Percentiles rank a stretch among this genome's conserved stretches.
Conservation (phyloP, 2,329 filamentous ascomycete genomes). For the Fusarium caatingaense region DNA sequence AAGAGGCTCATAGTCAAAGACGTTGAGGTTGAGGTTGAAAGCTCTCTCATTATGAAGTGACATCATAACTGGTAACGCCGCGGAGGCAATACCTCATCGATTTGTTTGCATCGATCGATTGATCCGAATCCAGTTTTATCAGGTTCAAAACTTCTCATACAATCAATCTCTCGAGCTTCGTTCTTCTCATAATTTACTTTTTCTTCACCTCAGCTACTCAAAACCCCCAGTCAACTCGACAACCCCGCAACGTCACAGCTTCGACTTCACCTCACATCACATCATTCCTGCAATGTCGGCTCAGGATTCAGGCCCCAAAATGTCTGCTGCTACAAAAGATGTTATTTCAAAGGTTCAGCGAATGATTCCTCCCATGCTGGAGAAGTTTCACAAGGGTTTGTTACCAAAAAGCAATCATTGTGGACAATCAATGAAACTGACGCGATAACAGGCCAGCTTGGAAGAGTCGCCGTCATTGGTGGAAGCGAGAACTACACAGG, state of each 20-base stretch:
- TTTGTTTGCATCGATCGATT: slow-evolving; percentile 13
- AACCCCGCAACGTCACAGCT: slow-evolving; percentile 10
- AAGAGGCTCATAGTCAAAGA: neutral
- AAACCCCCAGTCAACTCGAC: neutral
- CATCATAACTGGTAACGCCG: slow-evolving; percentile 34
- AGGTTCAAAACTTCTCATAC: neutral
- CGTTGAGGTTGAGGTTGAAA: slow-evolving; percentile 4
- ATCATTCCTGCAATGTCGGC: slow-evolving; percentile 40
- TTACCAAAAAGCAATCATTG: neutral
- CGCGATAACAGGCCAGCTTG: slow-evolving; percentile 80
- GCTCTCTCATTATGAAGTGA: slow-evolving; percentile 28
- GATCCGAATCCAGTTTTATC: slow-evolving; percentile 4
- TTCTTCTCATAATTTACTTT: neutral
- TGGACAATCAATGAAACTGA: slow-evolving; percentile 14
- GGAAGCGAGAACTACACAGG: slow-evolving; percentile 97
- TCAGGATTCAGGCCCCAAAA: slow-evolving; percentile 53
- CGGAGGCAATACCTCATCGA: slow-evolving; percentile 29
- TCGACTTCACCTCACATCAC: slow-evolving; percentile 1
- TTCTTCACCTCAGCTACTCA: neutral
- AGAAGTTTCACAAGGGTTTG: slow-evolving; percentile 94
- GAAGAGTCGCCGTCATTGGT: slow-evolving; percentile 91
- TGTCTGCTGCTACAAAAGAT: slow-evolving; percentile 78
- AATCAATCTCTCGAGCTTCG: neutral
- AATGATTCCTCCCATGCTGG: slow-evolving; percentile 94
- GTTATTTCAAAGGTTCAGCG: slow-evolving; percentile 84